phyloP scores from a whole-genome alignment of 257 asterid species.

The Anisodus acutangulus region DNA sequence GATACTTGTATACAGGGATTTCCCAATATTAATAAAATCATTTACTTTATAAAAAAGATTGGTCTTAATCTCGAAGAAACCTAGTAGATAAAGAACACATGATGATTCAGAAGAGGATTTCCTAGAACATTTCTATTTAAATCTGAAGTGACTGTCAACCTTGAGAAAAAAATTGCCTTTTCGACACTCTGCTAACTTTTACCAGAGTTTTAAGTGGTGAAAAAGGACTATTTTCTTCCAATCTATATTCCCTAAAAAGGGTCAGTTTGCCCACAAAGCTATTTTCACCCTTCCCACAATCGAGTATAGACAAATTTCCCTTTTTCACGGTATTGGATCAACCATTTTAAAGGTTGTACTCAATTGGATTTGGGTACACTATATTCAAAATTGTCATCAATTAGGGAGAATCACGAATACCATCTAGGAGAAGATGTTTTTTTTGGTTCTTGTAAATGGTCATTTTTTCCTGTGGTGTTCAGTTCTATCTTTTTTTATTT shows the following conservation, averaged over 20 bases:
- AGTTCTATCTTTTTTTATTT: not conserved
- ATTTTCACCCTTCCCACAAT: constrained; percentile 22
- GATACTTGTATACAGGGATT: not conserved
- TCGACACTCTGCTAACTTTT: not conserved
- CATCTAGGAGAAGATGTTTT: not conserved
- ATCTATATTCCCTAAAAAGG: not conserved
- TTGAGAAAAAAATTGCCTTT: not conserved
- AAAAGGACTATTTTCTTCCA: constrained; percentile 22
- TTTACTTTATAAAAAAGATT: not conserved
- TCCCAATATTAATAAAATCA: not conserved
- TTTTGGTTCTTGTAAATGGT: constrained; percentile 3
- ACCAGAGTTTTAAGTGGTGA: not conserved
- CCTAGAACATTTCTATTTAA: constrained; percentile 5
- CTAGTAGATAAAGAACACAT: not conserved
- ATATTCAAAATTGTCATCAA: not conserved
- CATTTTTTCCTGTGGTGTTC: not conserved
- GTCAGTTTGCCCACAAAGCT: not conserved
- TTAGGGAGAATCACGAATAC: constrained; percentile 2
- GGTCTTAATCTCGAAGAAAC: constrained; percentile 14
- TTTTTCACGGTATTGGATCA: not conserved
- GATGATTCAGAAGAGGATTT: not conserved
- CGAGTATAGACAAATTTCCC: not conserved
- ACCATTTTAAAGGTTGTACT: not conserved
- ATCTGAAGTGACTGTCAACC: not conserved
- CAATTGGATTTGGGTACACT: not conserved